Evolutionary conservation across 768 basidiomycete species (phyloP).

Genomic region (Rhodotorula babjevae): DNA sequence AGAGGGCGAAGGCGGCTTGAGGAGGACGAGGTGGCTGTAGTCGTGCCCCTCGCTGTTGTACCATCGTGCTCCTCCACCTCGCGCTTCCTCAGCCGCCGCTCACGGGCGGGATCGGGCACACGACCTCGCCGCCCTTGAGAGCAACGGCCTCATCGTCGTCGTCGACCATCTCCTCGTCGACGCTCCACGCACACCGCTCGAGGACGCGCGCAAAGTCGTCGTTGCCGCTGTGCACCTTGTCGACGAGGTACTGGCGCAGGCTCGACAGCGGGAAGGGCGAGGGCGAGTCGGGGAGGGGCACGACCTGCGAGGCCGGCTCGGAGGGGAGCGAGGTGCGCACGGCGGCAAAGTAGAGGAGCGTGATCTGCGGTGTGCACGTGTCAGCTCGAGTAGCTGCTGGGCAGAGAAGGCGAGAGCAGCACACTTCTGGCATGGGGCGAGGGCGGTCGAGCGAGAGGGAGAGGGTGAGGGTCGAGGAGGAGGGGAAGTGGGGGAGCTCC

Average conservation of each 20-base stretch:
- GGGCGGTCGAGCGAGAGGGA: no score
- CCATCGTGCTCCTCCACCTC: conserved; percentile 3
- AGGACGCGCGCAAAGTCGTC: conserved; percentile 57
- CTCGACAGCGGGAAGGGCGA: conserved; percentile 55
- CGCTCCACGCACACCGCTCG: conserved; percentile 66
- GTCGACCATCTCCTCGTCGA: conserved; percentile 69
- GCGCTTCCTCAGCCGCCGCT: conserved; percentile 61
- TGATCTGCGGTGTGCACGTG: conserved; percentile 25
- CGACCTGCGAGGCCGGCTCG: conserved; percentile 53
- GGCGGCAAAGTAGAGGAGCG: conserved; percentile 57
- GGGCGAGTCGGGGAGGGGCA: conserved; percentile 51
- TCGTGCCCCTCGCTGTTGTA: not conserved
- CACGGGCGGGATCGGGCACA: conserved; percentile 75
- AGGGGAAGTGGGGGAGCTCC: no score
- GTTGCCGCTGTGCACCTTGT: conserved; percentile 19
- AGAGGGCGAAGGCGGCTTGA: not conserved
- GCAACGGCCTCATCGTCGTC: conserved; percentile 54
- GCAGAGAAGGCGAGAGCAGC: not conserved
- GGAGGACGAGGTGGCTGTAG: not conserved
- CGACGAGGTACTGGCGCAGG: conserved; percentile 53
- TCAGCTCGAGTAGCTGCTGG: not conserved
- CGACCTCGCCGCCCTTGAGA: conserved; percentile 67
- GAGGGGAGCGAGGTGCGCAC: conserved; percentile 65
- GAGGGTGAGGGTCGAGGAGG: no score
- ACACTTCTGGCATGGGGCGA: not conserved